phyloP scores from a whole-genome alignment of 345 rosid genomes.

The Sisymbrium altissimum region DNA sequence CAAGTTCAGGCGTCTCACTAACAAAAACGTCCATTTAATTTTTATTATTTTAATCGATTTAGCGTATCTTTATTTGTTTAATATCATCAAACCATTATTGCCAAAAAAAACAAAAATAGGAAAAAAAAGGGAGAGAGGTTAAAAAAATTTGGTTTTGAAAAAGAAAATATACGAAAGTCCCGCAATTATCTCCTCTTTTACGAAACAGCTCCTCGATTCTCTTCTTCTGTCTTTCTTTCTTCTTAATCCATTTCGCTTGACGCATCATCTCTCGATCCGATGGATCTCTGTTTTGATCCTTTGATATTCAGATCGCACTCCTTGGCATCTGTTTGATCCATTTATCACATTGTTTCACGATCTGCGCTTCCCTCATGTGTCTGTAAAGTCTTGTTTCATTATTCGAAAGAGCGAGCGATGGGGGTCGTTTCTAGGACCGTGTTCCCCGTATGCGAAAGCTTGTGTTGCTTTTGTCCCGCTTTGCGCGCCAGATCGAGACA shows the following conservation, averaged over 20 bases:
- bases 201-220: slow-evolving; percentile 13
- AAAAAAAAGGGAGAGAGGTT: not conserved
- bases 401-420: slow-evolving; percentile 19
- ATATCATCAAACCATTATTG: not conserved
- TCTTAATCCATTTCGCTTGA: not conserved
- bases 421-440: slow-evolving; percentile 47
- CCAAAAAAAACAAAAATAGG: not conserved
- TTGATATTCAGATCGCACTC: not conserved
- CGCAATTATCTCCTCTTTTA: slow-evolving; percentile 19
- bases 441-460: slow-evolving; percentile 51
- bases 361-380: not conserved
- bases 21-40: slow-evolving; percentile 12
- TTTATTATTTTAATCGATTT: not conserved
- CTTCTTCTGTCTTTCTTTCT: not conserved
- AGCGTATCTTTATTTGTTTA: not conserved
- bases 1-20: slow-evolving; percentile 34
- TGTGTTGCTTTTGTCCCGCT: slow-evolving; percentile 62
- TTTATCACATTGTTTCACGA: not conserved
- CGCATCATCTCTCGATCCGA: not conserved
- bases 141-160: not conserved
- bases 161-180: not conserved
- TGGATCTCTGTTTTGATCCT: slow-evolving; percentile 20
- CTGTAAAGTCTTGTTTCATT: not conserved
- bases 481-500: slow-evolving; percentile 70
- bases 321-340: not conserved